Percentiles rank a stretch among this genome's conserved stretches.
Conservation (phyloP, 495 filamentous ascomycete genomes). For the Chaetomidium leptoderma region DNA sequence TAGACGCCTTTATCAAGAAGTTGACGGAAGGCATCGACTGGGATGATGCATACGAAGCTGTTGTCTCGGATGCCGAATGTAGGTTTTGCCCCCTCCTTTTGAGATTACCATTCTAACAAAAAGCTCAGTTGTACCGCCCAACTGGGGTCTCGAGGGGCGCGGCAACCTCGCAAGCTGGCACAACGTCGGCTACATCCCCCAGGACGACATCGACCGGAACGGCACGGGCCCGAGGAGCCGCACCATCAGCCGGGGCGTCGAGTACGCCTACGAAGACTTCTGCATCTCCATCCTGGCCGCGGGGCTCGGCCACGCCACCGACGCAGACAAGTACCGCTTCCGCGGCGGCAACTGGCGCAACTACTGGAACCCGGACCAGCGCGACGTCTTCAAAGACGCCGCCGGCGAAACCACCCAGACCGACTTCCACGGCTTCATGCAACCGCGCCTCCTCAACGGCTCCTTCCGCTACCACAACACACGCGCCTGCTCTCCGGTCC, state of each 20-base stretch:
- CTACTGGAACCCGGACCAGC: constrained; percentile 46
- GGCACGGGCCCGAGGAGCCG: constrained; percentile 59
- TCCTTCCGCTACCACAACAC: constrained; percentile 65
- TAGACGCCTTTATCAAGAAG: constrained; percentile 65
- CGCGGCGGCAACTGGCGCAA: constrained; percentile 56
- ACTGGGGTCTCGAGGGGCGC: constrained; percentile 63
- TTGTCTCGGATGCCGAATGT: constrained; percentile 66
- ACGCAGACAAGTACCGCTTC: constrained; percentile 52
- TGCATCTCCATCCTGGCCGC: constrained; percentile 52
- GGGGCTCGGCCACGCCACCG: constrained; percentile 46
- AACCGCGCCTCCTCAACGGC: constrained; percentile 59
- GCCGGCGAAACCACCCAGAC: constrained; percentile 27
- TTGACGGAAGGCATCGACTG: constrained; percentile 58
- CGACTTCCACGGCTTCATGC: constrained; percentile 63
- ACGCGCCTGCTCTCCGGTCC: constrained; percentile 54
- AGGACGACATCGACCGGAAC: constrained; percentile 55
- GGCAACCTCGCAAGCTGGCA: constrained; percentile 61
- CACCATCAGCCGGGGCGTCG: constrained; percentile 61
- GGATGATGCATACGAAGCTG: constrained; percentile 62
- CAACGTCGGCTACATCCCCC: constrained; percentile 56
- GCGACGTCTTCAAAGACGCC: constrained; percentile 30
- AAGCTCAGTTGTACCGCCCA: constrained; percentile 47
- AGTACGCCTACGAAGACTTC: constrained; percentile 74
- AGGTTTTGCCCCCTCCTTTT: constrained; percentile 19
- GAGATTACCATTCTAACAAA: constrained; percentile 33